These are phyloP conservation scores for Tetrapisispora arboricola DNA, from an alignment of 805 yeast species.

Conservation along the genomic window DNA sequence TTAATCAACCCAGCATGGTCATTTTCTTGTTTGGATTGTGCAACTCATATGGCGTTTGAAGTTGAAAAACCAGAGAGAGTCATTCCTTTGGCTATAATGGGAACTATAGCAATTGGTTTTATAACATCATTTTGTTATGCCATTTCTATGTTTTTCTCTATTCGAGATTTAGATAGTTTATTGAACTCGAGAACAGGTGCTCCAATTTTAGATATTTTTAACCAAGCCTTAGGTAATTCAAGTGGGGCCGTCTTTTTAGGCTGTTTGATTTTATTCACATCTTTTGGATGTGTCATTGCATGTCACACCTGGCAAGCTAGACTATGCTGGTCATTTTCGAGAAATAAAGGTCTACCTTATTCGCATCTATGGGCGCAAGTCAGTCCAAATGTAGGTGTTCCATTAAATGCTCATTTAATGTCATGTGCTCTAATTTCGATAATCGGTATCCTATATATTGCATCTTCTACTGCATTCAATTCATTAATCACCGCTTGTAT, in stretches of 20 bases:
- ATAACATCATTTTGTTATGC: conserved; percentile 48
- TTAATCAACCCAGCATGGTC: conserved; percentile 65
- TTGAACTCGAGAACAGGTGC: conserved; percentile 44
- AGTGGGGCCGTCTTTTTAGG: conserved; percentile 52
- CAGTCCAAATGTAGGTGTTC: conserved; percentile 44
- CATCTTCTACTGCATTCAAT: conserved; percentile 58
- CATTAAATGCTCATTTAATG: conserved; percentile 52
- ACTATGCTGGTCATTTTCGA: conserved; percentile 60
- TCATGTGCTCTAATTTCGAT: conserved; percentile 43
- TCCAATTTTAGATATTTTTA: conserved; percentile 55
- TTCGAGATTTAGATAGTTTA: conserved; percentile 42
- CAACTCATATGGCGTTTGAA: conserved; percentile 68
- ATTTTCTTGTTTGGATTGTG: conserved; percentile 58
- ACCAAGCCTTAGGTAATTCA: conserved; percentile 45
- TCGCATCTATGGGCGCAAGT: conserved; percentile 45
- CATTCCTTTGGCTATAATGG: conserved; percentile 57
- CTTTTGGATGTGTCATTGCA: conserved; percentile 53
- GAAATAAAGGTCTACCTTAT: conserved; percentile 60
- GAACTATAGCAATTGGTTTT: conserved; percentile 60
- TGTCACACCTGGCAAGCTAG: conserved; percentile 68
- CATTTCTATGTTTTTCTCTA: conserved; percentile 52
- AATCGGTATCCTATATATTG: conserved; percentile 51
- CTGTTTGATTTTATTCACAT: conserved; percentile 42
- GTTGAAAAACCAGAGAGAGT: conserved; percentile 47
- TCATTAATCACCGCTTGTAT: conserved; percentile 56